A percentile compares a stretch with the other conserved stretches of the same genome.
Evolutionary conservation across 768 basidiomycete genomes (phyloP).

Genomic region (Lyophyllum shimeji): DNA sequence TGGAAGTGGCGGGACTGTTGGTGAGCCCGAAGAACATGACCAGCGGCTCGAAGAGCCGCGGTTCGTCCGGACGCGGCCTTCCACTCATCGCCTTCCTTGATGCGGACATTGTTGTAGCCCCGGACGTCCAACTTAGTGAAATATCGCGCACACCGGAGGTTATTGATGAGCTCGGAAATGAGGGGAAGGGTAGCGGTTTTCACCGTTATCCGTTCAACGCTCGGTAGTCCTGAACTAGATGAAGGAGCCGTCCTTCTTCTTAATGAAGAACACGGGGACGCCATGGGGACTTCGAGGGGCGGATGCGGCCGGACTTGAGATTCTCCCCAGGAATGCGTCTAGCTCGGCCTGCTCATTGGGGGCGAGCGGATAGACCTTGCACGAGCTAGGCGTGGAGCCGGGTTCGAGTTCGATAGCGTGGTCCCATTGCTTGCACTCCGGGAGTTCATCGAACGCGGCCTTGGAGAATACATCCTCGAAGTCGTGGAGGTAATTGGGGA

Average conservation of each 20-base stretch:
- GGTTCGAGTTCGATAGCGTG: conserved; percentile 13
- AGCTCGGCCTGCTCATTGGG: conserved; percentile 7
- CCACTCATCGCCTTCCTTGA: neutral
- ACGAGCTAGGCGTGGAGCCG: neutral
- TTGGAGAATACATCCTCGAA: conserved; percentile 6
- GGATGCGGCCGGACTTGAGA: conserved; percentile 9
- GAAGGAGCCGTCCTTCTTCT: conserved; percentile 1
- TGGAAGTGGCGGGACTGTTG: too few species aligned
- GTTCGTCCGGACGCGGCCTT: too few species aligned
- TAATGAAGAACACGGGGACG: conserved; percentile 24
- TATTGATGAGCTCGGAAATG: neutral
- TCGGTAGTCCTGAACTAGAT: too few species aligned
- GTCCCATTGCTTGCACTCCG: conserved; percentile 5
- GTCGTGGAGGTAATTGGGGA: neutral
- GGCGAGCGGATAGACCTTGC: conserved; percentile 14
- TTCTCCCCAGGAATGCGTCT: conserved; percentile 4
- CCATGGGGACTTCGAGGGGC: conserved; percentile 20
- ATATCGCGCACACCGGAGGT: neutral
- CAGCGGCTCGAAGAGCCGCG: too few species aligned
- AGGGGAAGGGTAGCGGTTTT: too few species aligned
- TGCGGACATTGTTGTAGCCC: neutral
- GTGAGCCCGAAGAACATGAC: too few species aligned
- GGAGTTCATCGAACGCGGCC: neutral
- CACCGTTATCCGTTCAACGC: too few species aligned
- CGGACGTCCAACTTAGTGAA: neutral